These are phyloP conservation scores for Emydomyces testavorans DNA, from an alignment of 2,329 filamentous ascomycete genomes.

Conservation along the genomic window DNA sequence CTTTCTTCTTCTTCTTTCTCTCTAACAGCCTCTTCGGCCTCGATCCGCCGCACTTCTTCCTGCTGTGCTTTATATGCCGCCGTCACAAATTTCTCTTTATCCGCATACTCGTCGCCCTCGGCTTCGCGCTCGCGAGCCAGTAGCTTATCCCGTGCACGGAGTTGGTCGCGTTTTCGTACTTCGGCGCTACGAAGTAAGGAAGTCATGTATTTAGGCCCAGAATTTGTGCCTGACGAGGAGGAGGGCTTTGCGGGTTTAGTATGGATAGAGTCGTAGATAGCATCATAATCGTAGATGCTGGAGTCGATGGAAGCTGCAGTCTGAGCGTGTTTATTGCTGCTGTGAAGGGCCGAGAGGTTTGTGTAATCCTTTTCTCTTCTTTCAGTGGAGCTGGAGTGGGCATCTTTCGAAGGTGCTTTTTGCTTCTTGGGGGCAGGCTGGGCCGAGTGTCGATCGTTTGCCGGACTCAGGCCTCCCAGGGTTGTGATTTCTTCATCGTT, in stretches of 20 bases:
- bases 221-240: conserved; percentile 17
- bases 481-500: conserved; percentile 28
- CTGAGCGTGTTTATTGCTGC: conserved; percentile 35
- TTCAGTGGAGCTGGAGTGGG: neutral
- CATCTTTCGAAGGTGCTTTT: conserved; percentile 26
- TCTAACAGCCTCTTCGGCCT: conserved; percentile 47
- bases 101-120: conserved; percentile 55
- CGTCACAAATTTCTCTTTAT: conserved; percentile 58
- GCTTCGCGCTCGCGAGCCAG: conserved; percentile 50
- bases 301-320: conserved; percentile 36
- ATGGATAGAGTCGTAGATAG: conserved; percentile 40
- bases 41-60: conserved; percentile 45
- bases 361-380: conserved; percentile 22
- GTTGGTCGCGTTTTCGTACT: conserved; percentile 51
- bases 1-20: conserved; percentile 45
- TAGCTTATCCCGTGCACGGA: conserved; percentile 50
- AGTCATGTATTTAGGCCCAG: conserved; percentile 49
- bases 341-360: conserved; percentile 38
- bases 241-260: conserved; percentile 24
- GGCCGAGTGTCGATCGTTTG: conserved; percentile 15
- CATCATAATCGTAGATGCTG: conserved; percentile 41
- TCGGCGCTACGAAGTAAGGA: conserved; percentile 49
- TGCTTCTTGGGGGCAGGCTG: conserved; percentile 17
- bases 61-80: conserved; percentile 54
- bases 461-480: conserved; percentile 25